These are phyloP conservation scores for Lentinus tigrinus DNA, from an alignment of 768 basidiomycete species.

Conservation along the genomic window DNA sequence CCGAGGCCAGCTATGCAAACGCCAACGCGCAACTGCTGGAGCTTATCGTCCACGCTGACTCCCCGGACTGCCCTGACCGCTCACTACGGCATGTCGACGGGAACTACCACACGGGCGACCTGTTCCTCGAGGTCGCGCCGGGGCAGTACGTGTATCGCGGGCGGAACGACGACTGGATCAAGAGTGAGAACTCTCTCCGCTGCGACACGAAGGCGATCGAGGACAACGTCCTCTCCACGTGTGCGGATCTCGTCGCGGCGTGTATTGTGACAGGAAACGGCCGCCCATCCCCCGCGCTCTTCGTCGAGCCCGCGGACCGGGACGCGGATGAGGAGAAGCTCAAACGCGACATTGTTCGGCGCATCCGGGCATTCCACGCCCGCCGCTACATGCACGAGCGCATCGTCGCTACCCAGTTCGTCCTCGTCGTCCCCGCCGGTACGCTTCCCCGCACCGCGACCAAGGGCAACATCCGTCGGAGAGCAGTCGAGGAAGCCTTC, in stretches of 20 bases:
- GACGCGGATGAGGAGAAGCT: conserved; percentile 58
- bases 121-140: conserved; percentile 62
- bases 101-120: conserved; percentile 77
- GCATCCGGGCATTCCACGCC: conserved; percentile 69
- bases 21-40: conserved; percentile 55
- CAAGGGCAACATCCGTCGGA: conserved; percentile 79
- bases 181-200: conserved; percentile 73
- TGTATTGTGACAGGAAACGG: conserved; percentile 78
- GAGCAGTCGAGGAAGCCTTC: conserved; percentile 71
- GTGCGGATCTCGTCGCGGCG: conserved; percentile 61
- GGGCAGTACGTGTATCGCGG: conserved; percentile 68
- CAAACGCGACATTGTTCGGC: conserved; percentile 74
- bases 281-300: conserved; percentile 73
- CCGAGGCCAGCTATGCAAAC: conserved; percentile 43
- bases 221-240: conserved; percentile 67
- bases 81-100: conserved; percentile 63
- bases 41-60: conserved; percentile 64
- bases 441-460: conserved; percentile 76
- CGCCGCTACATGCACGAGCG: conserved; percentile 80
- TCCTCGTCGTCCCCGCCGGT: conserved; percentile 61
- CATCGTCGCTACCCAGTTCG: conserved; percentile 62
- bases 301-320: conserved; percentile 57
- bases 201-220: conserved; percentile 85
- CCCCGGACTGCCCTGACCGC: conserved; percentile 65
- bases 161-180: conserved; percentile 84